Evolutionary conservation across 2,329 filamentous ascomycete genomes (phyloP), one percentile per base, ranked within the genome.

Genomic region (Exophiala dermatitidis): DNA sequence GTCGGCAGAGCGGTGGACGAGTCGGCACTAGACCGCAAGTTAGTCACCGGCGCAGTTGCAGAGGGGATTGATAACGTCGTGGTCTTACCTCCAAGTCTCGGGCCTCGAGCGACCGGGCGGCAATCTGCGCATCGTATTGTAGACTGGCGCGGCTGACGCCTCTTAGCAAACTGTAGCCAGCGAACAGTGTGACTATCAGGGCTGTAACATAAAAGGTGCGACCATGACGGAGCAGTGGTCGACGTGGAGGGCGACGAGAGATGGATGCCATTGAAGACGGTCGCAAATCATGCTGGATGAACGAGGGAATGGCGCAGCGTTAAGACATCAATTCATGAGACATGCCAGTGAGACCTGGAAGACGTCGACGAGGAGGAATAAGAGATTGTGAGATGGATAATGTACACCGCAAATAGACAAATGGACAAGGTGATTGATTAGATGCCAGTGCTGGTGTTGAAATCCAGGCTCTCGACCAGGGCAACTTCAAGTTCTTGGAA

Each of bases 1-100:
- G 68, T 98, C 86, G 55, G 76, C 66, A 48, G 83, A 85, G 45
- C 80, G 72, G 69, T 93, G 88, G 51, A 98, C 88, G 33, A 87
- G 74, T 55, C 84, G 84, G 67, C 93, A 98, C 74, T 90, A 58
- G 19, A 32, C 28, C 38, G 26, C 26, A 41, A 5, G 50, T 56
- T 51, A 58, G 58, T 34, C 46, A 42, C 42, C 31, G 34, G 29
- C 46, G 30, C 36, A 29, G 26, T 28, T 48, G 19, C 5, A 36
- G 3, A 8, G 42, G 30, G 10, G 30, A 12, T 30, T 32, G 28
- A 46, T 36, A 42, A 10, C 7, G 31, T 6, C 10, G 10, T 6
- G 33, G 33, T 34, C 50, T 41, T 36, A 57, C 60, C 56, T 60
- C 59, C 12, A 59, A 40, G 41, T 62, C 56, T 44, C 53, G 57